phyloP scores from a whole-genome alignment of 192 early-diverging fungal species.

The Coemansia sp. region DNA sequence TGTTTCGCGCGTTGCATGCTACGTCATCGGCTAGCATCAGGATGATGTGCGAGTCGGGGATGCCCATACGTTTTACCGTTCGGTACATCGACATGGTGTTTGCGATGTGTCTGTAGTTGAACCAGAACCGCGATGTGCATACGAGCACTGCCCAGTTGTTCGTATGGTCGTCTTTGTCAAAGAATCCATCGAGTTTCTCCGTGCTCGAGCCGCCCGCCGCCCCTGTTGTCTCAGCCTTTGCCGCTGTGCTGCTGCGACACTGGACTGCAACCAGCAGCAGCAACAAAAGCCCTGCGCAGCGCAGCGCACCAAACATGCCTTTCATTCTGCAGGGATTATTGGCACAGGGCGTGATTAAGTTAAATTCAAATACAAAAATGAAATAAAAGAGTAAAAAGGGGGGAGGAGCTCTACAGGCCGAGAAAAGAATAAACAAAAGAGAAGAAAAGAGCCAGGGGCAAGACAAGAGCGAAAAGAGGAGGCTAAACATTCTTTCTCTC shows the following conservation, averaged over 20 bases:
- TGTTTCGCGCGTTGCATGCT: constrained; percentile 96
- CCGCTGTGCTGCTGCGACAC: neutral
- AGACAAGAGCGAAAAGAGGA: neutral
- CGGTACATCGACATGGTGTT: constrained; percentile 98
- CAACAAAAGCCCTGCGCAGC: neutral
- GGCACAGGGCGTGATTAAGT: neutral
- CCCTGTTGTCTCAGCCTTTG: neutral
- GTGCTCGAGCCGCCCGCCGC: neutral
- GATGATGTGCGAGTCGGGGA: constrained; percentile 98
- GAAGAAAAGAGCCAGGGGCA: neutral
- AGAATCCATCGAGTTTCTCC: constrained; percentile 56
- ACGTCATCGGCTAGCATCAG: constrained; percentile 99
- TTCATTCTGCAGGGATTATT: neutral
- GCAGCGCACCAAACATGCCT: neutral
- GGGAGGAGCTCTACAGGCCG: too few relatives aligned
- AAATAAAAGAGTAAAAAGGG: neutral
- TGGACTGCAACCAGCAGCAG: neutral
- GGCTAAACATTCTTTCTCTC: too few relatives aligned
- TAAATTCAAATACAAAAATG: neutral
- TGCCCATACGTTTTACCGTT: constrained; percentile 96
- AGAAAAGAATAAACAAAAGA: neutral
- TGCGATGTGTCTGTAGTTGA: constrained; percentile 98
- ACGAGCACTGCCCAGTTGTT: constrained; percentile 99
- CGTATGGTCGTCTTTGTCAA: constrained; percentile 68
- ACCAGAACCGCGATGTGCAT: constrained; percentile 98